Evolutionary conservation across 139 green algal genomes (phyloP), one percentile per base, ranked within the genome.

Genomic region (Auxenochlorella pyrenoidosa): DNA sequence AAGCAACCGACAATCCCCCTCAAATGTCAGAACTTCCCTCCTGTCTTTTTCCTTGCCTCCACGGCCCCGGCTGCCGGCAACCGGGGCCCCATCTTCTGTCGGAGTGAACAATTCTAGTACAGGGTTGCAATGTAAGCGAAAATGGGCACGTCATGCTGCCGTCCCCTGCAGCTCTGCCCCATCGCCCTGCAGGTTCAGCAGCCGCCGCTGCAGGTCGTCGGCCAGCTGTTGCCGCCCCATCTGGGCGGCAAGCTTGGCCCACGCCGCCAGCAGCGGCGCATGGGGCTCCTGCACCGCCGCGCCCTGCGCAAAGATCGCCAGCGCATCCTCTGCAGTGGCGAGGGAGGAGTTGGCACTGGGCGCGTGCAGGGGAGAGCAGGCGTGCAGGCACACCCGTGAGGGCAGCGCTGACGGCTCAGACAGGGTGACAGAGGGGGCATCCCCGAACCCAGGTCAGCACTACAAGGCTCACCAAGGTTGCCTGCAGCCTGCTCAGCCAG

Each of bases 191-290:
- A 58, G n/a, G 26, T 22, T 38, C 79, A 58, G 59, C 65, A 86
- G 81, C 87, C 58, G 79, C 88, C 28, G 24, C 44, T 38, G 5
- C 36, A 95, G 72, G 65, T 60, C 15, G 19, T 34, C 83, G 5
- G 93, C 91, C 26, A 60, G 47, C 26, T 86, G 83, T 0, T 5
- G 30, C 58, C 92, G 44, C 41, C 94, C 88, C 40, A 88, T 65
- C 26, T 34, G 36, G 54, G 18, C 77, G 82, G 96, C 94, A 4
- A 96, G 88, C 0, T 87, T 75, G 15, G 87, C 90, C 93, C 93
- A 97, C 0, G 94, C 94, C 44, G 90, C 79, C 72, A 95, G 91
- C 59, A 97, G 82, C 40, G 94, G 94, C 12, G 87, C 85, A 43
- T 97, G 94, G 59, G 92, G 92, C 63, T 73, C 66, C 2, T 86